These are phyloP conservation scores for Ascochyta pisi DNA, from an alignment of 2,329 filamentous ascomycete genomes.

Conservation along the genomic window DNA sequence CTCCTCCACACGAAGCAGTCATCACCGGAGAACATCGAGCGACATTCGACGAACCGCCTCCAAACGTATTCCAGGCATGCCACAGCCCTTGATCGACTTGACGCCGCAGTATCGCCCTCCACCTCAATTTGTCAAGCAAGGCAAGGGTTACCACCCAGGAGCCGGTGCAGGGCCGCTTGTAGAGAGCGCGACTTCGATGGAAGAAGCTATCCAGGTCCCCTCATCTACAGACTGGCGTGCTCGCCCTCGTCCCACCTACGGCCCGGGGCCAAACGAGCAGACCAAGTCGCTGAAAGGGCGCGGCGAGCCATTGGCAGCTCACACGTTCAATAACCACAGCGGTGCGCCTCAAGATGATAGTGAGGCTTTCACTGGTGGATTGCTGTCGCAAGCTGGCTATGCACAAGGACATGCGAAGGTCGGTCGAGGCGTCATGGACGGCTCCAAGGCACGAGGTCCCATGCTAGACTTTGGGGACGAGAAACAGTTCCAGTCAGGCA, in stretches of 20 bases:
- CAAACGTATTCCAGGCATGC: constrained; percentile 47
- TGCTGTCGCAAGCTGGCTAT: constrained; percentile 51
- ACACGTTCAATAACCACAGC: constrained; percentile 45
- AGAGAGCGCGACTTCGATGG: constrained; percentile 55
- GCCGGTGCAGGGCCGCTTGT: constrained; percentile 52
- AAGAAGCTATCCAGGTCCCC: constrained; percentile 52
- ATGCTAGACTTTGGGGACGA: constrained; percentile 54
- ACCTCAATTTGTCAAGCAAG: constrained; percentile 63
- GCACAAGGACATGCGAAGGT: constrained; percentile 48
- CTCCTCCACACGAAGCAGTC: constrained; percentile 41
- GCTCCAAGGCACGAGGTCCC: constrained; percentile 53
- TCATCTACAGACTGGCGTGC: constrained; percentile 55
- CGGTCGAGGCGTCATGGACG: constrained; percentile 56
- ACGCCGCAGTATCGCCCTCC: constrained; percentile 70
- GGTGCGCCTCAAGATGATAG: constrained; percentile 40
- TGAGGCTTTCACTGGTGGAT: constrained; percentile 54
- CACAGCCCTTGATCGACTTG: constrained; percentile 72
- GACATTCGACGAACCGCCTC: constrained; percentile 58
- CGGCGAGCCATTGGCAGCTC: constrained; percentile 42
- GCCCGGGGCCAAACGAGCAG: constrained; percentile 38
- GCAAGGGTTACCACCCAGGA: constrained; percentile 56
- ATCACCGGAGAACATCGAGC: constrained; percentile 42
- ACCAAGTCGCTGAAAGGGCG: constrained; percentile 45
- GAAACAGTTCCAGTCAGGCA: constrained; percentile 55
- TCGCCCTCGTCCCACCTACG: constrained; percentile 39